Evolutionary conservation across 495 filamentous ascomycete species (phyloP), one percentile per base, ranked within the genome.

Genomic region (Stereocaulon alpinum): DNA sequence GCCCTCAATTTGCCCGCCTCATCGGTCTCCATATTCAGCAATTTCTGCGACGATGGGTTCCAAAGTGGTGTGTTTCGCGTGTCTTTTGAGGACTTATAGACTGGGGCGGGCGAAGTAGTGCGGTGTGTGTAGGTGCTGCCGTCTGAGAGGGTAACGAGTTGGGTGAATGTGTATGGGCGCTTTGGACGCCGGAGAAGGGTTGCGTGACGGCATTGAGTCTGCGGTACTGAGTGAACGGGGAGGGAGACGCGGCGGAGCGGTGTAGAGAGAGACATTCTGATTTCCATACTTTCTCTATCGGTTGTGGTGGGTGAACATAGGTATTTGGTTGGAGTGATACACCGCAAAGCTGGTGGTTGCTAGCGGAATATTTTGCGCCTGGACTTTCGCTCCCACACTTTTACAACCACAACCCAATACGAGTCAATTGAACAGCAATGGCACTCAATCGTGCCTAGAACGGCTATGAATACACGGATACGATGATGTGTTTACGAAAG

Each of bases 91-190:
- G 78, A 80, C 59, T 80, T 80, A 79, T 90, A 88, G 44, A 97
- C 74, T 3, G 88, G 86, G 15, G 74, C 63, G 3, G 93, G 93
- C 10, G 85, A 89, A 14, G 92, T 94, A 9, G 94, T 96, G 67
- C 94, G 91, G 59, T 87, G 80, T 14, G 86, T 83, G 80, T 83
- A 96, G 57, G 89, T 87, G 67, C 79, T 84, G 58, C 93, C 93
- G 78, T 98, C 93, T n/a, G 85, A 85, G 63, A 96, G 86, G 57
- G 91, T 92, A 56, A 97, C 80, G 37, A 98, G 84, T 73, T 98
- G 93, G 22, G 93, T 95, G 82, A 95, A 96, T 64, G 86, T 88
- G 81, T 96, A 96, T 37, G 93, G 93, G 5, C 91, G 85, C 66
- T 87, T 85, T 17, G 88, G 89, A 4, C 94, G 91, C 40, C 80